Percentiles rank a stretch among this genome's conserved stretches.
Conservation (phyloP, 306 rosid genomes). For the Boehmeria nivea region DNA sequence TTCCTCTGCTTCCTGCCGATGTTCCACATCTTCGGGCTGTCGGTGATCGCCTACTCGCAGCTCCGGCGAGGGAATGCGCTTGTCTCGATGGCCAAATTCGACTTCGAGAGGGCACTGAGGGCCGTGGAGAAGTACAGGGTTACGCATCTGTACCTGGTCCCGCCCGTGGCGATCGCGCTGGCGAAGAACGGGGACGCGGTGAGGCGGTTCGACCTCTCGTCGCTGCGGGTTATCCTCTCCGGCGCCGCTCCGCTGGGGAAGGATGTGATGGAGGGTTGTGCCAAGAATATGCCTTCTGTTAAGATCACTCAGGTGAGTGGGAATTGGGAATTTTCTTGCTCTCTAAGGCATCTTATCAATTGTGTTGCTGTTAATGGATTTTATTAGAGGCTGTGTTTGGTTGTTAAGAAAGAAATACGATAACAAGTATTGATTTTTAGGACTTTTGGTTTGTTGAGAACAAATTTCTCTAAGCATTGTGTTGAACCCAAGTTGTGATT, state of each 20-base stretch:
- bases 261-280: conserved; percentile 38
- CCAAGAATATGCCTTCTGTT: conserved; percentile 42
- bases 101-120: conserved; percentile 35
- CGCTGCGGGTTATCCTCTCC: conserved; percentile 43
- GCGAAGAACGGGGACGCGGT: conserved; percentile 27
- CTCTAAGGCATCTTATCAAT: not conserved
- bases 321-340: not conserved
- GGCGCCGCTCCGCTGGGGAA: conserved; percentile 70
- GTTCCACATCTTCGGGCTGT: conserved; percentile 75
- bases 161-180: conserved; percentile 54
- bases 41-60: conserved; percentile 46
- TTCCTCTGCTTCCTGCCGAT: conserved; percentile 63
- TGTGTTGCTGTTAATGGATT: too few species aligned
- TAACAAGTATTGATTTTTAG: not conserved
- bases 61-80: conserved; percentile 60
- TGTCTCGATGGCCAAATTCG: conserved; percentile 56
- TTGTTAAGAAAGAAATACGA: too few species aligned
- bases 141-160: conserved; percentile 69
- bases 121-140: conserved; percentile 51
- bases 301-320: conserved; percentile 69
- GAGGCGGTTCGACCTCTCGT: conserved; percentile 45
- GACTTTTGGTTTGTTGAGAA: too few species aligned
- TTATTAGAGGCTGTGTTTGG: too few species aligned
- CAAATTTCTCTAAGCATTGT: too few species aligned
- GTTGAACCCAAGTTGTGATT: too few species aligned